A percentile compares a stretch with the other conserved stretches of the same genome.
Evolutionary conservation across 208 protist species (phyloP).

Genomic region (Acanthamoeba triangularis): DNA sequence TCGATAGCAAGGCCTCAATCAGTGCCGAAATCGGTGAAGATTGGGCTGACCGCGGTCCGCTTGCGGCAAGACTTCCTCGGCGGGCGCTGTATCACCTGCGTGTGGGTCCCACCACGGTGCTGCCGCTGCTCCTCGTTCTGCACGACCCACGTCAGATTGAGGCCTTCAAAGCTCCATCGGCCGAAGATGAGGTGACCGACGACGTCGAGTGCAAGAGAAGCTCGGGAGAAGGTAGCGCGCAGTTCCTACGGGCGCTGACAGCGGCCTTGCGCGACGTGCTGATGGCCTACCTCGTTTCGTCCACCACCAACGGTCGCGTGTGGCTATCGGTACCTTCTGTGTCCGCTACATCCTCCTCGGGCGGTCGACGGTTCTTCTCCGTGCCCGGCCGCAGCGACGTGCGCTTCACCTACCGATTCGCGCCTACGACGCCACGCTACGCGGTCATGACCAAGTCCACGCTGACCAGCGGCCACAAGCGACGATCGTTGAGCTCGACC

Average conservation of each 20-base stretch:
- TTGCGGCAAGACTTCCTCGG: neutral
- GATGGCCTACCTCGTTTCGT: neutral
- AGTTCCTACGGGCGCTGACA: neutral
- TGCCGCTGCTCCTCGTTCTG: neutral
- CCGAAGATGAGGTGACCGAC: neutral
- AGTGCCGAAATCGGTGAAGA: too few relatives aligned
- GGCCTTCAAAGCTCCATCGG: neutral
- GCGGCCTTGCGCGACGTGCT: neutral
- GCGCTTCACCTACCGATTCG: neutral
- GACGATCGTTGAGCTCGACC: too few relatives aligned
- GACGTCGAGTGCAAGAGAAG: neutral
- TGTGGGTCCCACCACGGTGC: neutral
- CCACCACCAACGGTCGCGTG: neutral
- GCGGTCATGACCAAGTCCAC: neutral
- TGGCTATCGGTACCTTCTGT: neutral
- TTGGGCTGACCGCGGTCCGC: too few relatives aligned
- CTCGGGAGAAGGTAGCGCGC: too few relatives aligned
- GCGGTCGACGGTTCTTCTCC: neutral
- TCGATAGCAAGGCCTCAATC: too few relatives aligned
- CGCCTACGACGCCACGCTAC: neutral
- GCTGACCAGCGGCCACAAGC: too few relatives aligned
- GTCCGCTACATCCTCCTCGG: neutral
- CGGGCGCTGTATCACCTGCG: neutral
- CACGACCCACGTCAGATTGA: neutral
- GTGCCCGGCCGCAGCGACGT: neutral